phyloP scores from a whole-genome alignment of 352 stramenopile species.

The Pythium dissotocum region DNA sequence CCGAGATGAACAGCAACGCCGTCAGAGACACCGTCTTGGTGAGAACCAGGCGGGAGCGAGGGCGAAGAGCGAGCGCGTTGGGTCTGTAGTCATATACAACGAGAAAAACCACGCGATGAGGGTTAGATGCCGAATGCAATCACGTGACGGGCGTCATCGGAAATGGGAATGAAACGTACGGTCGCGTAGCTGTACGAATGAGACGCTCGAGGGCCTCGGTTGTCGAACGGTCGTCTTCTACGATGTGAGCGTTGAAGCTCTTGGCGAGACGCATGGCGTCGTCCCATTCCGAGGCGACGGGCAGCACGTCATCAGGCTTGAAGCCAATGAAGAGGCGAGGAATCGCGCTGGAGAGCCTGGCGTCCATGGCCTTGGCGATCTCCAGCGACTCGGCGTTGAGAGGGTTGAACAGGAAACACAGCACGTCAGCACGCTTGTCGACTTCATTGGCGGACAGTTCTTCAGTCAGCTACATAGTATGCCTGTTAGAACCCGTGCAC shows the following conservation, averaged over 20 bases:
- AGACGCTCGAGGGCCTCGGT: constrained; percentile 41
- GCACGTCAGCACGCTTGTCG: constrained; percentile 67
- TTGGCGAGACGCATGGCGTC: constrained; percentile 8
- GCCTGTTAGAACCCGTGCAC: background rate
- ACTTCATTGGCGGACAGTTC: constrained; percentile 61
- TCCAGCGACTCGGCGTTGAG: constrained; percentile 43
- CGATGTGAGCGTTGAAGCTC: constrained; percentile 5
- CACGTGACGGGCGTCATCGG: background rate
- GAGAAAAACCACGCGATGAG: background rate
- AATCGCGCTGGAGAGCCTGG: constrained; percentile 53
- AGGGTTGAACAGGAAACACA: constrained; percentile 72
- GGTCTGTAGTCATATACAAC: constrained; percentile 7
- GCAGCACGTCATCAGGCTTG: constrained; percentile 26
- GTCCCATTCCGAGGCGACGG: constrained; percentile 20
- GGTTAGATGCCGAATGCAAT: background rate
- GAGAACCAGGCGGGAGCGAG: background rate
- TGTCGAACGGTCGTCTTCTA: constrained; percentile 30
- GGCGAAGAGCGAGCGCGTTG: constrained; percentile 12
- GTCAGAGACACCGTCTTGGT: constrained; percentile 9
- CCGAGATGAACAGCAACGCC: background rate
- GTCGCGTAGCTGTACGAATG: constrained; percentile 25
- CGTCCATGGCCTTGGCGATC: constrained; percentile 52
- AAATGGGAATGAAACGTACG: constrained; percentile 21
- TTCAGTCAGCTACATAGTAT: constrained; percentile 54
- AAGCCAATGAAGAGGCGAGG: constrained; percentile 64